These are phyloP conservation scores for Botrytis fabae DNA, from an alignment of 2,329 filamentous ascomycete species.

Conservation along the genomic window DNA sequence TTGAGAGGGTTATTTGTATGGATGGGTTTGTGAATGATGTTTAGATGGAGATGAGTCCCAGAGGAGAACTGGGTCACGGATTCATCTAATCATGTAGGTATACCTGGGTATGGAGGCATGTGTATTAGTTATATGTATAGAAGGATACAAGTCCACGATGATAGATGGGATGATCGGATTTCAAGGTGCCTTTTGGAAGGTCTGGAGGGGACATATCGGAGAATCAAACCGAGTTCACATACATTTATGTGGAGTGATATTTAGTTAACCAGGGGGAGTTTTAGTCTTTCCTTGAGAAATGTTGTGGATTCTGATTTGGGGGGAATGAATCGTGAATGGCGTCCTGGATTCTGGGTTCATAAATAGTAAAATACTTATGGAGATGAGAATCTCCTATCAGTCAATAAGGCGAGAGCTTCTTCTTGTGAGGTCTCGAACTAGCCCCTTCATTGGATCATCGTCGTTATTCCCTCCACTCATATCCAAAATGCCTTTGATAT, in stretches of 20 bases:
- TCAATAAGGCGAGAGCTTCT: slow-evolving; percentile 7
- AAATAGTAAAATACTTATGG: neutral
- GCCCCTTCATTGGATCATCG: slow-evolving; percentile 10
- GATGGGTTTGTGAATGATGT: slow-evolving; percentile 3
- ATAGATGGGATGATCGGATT: slow-evolving; percentile 9
- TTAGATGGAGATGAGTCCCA: neutral
- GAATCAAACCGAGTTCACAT: neutral
- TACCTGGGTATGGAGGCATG: neutral
- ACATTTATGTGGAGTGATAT: neutral
- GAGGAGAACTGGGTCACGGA: slow-evolving; percentile 7
- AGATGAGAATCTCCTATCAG: neutral
- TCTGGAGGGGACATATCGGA: slow-evolving; percentile 6
- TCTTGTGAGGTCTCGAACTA: neutral
- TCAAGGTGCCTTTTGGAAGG: neutral
- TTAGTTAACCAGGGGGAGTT: neutral
- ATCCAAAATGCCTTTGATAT: neutral
- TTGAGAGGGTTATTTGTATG: neutral
- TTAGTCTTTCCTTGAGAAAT: neutral
- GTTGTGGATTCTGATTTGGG: neutral
- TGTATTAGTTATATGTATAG: slow-evolving; percentile 1
- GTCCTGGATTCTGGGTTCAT: neutral
- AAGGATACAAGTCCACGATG: neutral
- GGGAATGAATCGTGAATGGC: neutral
- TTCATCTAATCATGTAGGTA: slow-evolving; percentile 6
- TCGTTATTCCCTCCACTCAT: neutral